These are phyloP conservation scores for Pisolithus microcarpus DNA, from an alignment of 768 basidiomycete species.

Conservation along the genomic window DNA sequence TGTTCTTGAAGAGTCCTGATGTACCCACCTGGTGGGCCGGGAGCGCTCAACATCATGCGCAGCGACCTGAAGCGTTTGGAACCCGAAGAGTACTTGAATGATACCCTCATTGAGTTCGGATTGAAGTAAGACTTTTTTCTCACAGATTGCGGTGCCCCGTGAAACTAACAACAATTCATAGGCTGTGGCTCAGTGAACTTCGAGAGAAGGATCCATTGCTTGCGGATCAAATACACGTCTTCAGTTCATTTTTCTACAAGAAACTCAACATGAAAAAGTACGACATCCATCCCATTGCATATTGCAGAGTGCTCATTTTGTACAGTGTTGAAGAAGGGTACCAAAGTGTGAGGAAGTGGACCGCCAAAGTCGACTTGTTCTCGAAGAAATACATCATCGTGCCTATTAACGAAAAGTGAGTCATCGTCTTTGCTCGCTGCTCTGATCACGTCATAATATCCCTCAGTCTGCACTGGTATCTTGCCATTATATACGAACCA, in stretches of 20 bases:
- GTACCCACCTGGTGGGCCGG: conserved; percentile 63
- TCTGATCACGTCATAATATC: conserved; percentile 4
- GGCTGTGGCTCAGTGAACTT: conserved; percentile 63
- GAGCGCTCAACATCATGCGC: conserved; percentile 75
- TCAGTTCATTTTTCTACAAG: conserved; percentile 98
- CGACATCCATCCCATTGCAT: conserved; percentile 9
- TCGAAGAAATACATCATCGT: conserved; percentile 88
- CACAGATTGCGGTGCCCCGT: background rate
- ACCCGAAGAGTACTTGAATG: conserved; percentile 86
- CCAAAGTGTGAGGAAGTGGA: conserved; percentile 89
- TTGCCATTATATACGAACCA: conserved; percentile 88
- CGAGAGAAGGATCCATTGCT: conserved; percentile 49
- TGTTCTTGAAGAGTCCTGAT: conserved; percentile 52
- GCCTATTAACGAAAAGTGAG: conserved; percentile 94
- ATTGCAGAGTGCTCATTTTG: conserved; percentile 10
- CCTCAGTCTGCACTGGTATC: conserved; percentile 89
- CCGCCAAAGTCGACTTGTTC: conserved; percentile 81
- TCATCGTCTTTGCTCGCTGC: background rate
- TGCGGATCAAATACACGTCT: conserved; percentile 75
- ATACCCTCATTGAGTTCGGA: conserved; percentile 94
- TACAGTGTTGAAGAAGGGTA: conserved; percentile 59
- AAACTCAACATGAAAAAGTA: conserved; percentile 69
- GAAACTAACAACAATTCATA: conserved; percentile 23
- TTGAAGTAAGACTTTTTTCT: conserved; percentile 60
- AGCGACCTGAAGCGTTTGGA: conserved; percentile 70